Percentiles rank a stretch among this genome's conserved stretches.
phyloP scores from a whole-genome alignment of 2,329 filamentous ascomycete species.

The Tolypocladium tropicale region DNA sequence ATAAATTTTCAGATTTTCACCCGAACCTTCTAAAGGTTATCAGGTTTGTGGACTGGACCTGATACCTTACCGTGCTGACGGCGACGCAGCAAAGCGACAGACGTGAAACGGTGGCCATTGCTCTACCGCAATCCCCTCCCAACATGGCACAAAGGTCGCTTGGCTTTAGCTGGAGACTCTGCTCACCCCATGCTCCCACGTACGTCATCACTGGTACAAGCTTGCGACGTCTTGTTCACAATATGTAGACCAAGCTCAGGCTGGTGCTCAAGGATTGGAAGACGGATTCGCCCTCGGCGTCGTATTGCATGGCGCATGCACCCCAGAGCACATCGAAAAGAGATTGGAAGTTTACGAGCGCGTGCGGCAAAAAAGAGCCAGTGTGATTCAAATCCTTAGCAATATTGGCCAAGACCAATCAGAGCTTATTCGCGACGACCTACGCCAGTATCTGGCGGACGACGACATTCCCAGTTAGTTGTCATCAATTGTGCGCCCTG shows the following conservation, averaged over 20 bases:
- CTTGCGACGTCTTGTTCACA: neutral
- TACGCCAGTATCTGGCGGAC: conserved; percentile 14
- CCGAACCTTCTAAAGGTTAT: conserved; percentile 15
- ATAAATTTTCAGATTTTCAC: conserved; percentile 17
- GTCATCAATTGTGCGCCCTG: no score
- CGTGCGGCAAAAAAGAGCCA: conserved; percentile 16
- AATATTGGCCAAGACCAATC: conserved; percentile 24
- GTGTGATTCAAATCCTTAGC: conserved; percentile 27
- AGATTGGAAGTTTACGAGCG: conserved; percentile 14
- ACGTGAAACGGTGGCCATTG: conserved; percentile 24
- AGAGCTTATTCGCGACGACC: conserved; percentile 15
- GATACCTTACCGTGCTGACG: neutral
- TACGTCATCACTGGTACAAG: conserved; percentile 6
- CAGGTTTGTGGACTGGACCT: conserved; percentile 9
- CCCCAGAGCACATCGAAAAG: conserved; percentile 9
- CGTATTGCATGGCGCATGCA: conserved; percentile 12
- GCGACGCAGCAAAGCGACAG: conserved; percentile 19
- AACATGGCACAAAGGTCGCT: conserved; percentile 19
- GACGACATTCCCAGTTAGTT: conserved; percentile 20
- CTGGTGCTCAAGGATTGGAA: conserved; percentile 23
- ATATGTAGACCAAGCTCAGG: conserved; percentile 26
- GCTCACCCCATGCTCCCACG: conserved; percentile 29
- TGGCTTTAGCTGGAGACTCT: conserved; percentile 25
- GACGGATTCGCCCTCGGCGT: conserved; percentile 22
- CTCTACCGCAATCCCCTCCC: conserved; percentile 22